These are phyloP conservation scores for Bolboschoenoplectus hybrid DNA, from an alignment of 202 grass and related monocot genomes.

Conservation along the genomic window DNA sequence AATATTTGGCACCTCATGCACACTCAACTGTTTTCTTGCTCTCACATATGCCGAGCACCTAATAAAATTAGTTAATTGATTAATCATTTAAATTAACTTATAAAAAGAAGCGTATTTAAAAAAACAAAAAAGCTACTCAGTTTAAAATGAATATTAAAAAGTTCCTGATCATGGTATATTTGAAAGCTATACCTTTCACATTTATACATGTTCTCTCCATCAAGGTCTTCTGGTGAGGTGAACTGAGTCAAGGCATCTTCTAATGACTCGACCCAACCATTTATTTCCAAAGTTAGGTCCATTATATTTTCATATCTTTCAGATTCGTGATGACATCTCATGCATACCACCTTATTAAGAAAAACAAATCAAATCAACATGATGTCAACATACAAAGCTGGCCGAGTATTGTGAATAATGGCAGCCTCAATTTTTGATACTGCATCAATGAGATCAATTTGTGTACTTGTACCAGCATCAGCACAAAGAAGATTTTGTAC, in stretches of 20 bases:
- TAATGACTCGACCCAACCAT: conserved; percentile 98
- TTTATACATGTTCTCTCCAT: conserved; percentile 99
- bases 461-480: conserved; percentile 5
- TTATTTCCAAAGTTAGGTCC: conserved; percentile 99
- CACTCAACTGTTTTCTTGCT: conserved; percentile 93
- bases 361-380: conserved; percentile 45
- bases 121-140: neutral
- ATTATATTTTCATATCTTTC: conserved; percentile 99
- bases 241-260: conserved; percentile 99
- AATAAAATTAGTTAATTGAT: conserved; percentile 22
- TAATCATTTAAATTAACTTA: conserved; percentile 32
- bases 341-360: conserved; percentile 82
- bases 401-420: neutral
- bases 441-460: neutral
- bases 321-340: conserved; percentile 96
- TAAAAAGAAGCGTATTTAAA: neutral
- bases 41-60: conserved; percentile 95
- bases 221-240: conserved; percentile 96
- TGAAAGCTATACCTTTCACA: conserved; percentile 83
- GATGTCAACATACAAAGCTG: conserved; percentile 15
- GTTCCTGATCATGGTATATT: neutral
- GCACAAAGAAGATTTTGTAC: neutral
- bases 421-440: neutral
- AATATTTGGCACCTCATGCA: conserved; percentile 99
- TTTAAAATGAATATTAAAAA: conserved; percentile 21